These are phyloP conservation scores for Nakazawaea holstii DNA, from an alignment of 805 yeast species.

Conservation along the genomic window DNA sequence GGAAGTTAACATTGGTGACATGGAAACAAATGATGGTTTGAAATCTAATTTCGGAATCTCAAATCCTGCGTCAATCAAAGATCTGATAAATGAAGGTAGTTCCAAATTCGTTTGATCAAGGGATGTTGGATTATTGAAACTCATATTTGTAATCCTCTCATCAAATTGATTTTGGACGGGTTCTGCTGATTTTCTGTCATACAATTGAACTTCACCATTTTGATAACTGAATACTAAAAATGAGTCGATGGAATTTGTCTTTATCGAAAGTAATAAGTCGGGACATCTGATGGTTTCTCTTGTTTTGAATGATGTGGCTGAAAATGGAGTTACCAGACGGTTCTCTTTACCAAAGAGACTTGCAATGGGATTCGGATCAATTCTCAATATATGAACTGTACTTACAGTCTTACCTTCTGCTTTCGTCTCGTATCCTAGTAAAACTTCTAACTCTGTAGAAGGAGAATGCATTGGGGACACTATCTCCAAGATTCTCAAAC, in stretches of 20 bases:
- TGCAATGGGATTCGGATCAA: conserved; percentile 18
- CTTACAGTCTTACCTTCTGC: conserved; percentile 14
- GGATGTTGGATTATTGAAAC: conserved; percentile 8
- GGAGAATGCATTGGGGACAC: conserved; percentile 39
- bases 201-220: conserved; percentile 39
- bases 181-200: conserved; percentile 32
- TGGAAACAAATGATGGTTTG: conserved; percentile 29
- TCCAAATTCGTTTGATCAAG: conserved; percentile 9
- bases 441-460: conserved; percentile 39
- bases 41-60: conserved; percentile 32
- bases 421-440: conserved; percentile 33
- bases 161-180: conserved; percentile 15
- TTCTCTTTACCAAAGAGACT: conserved; percentile 19
- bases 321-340: conserved; percentile 11
- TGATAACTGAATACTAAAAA: conserved; percentile 33
- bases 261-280: conserved; percentile 25
- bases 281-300: conserved; percentile 16
- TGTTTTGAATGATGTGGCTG: conserved; percentile 2
- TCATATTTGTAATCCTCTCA: not conserved
- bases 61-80: conserved; percentile 52
- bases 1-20: conserved; percentile 50
- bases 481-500: conserved; percentile 31
- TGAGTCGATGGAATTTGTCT: conserved; percentile 32
- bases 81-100: conserved; percentile 29
- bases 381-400: conserved; percentile 20